Base-by-base conservation (phyloP, 2,329 filamentous ascomycete species). In the Fusarium sp. region DNA sequence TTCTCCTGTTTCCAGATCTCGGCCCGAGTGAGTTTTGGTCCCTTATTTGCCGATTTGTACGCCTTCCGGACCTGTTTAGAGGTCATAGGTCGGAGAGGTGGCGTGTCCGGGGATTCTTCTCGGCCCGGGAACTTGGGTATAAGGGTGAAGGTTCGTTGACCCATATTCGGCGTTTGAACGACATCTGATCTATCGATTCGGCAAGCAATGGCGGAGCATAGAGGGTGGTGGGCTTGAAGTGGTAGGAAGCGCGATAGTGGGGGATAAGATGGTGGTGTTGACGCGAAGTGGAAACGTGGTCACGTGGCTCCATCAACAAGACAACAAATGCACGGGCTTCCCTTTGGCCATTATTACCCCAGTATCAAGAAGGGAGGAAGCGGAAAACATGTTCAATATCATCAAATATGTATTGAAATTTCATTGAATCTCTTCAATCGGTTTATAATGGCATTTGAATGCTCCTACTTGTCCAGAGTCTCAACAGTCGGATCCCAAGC, bases 401-500 rank as follows among this genome's bases (percentile, higher is more conserved):
- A 4, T 22, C 37, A 17, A 38, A 11, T 33, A 6, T 14, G 10
- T 37, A 20, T 38, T n/a, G 1, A 22, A 9, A 57, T 25, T 27
- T 37, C 8, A 37, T 11, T 25, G 15, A 12, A 15, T n/a, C 11
- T 27, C 14, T 25, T 8, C 6, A 11, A 58, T 30, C 15, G n/a
- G 14, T 25, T 8, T n/a, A n/a, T 7, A 27, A 25, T 25, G 20
- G 8, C 52, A 25, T 20, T 14, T 59, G 35, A 27, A 27, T 4
- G 9, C 20, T 6, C 22, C 67, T 79, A 83, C 68, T 81, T 83
- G 4, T 89, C 86, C 30, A 90, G 71, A n/a, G 81, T 75, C 71
- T 83, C 82, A 47, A 85, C 80, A 3, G 87, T 87, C 2, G 89
- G 89, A 76, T 91, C 88, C 89, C 89, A 91, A 52, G 85, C 84